A percentile compares a stretch with the other conserved stretches of the same genome.
Evolutionary conservation across 2,329 filamentous ascomycete species (phyloP).

Genomic region (Phyllosticta ampelicida): DNA sequence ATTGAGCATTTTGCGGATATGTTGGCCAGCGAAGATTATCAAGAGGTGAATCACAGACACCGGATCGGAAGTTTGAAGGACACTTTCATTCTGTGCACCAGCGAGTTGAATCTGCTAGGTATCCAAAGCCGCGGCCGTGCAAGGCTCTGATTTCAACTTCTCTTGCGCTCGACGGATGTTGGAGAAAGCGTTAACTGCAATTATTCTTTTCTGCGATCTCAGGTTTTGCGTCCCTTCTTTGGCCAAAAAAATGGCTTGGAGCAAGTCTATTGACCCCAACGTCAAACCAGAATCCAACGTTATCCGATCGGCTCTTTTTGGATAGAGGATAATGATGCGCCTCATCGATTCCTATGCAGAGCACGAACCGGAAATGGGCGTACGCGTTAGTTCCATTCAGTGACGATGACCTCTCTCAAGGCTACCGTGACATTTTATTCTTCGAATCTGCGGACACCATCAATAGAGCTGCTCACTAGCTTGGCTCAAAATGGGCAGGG

Average conservation of each 20-base stretch:
- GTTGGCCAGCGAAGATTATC: slow-evolving; percentile 47
- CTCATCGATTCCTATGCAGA: background rate
- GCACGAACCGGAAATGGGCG: background rate
- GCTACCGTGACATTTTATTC: slow-evolving; percentile 14
- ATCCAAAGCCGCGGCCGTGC: background rate
- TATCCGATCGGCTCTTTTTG: background rate
- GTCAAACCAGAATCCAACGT: background rate
- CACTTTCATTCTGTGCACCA: slow-evolving; percentile 45
- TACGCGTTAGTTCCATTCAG: slow-evolving; percentile 11
- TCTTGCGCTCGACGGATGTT: background rate
- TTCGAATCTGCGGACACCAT: slow-evolving; percentile 16
- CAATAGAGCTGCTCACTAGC: slow-evolving; percentile 6
- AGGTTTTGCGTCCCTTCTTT: background rate
- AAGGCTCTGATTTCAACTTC: background rate
- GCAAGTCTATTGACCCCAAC: background rate
- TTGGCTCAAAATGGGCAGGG: slow-evolving; percentile 17
- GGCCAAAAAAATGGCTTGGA: background rate
- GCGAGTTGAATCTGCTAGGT: slow-evolving; percentile 32
- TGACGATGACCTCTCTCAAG: slow-evolving; percentile 9
- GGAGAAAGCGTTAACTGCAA: too few species aligned
- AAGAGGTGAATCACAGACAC: slow-evolving; percentile 44
- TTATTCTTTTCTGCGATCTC: too few species aligned
- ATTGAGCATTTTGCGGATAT: slow-evolving; percentile 53
- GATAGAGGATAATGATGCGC: background rate
- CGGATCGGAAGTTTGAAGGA: slow-evolving; percentile 42